phyloP scores from a whole-genome alignment of 129 eudicot genomes.

The Flaveria brownii region DNA sequence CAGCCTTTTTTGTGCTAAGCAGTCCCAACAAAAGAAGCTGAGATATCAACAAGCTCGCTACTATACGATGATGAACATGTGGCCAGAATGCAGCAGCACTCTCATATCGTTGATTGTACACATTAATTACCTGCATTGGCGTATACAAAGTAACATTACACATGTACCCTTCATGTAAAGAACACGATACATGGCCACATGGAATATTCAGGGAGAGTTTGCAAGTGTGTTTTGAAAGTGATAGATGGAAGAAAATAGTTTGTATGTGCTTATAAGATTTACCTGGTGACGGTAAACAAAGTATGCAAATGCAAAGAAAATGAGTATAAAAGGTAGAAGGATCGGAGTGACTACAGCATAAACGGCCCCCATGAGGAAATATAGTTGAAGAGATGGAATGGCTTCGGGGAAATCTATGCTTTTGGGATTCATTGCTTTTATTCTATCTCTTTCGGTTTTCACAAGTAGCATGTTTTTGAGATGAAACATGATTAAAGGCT shows the following conservation, averaged over 20 bases:
- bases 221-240: background rate
- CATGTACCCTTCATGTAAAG: background rate
- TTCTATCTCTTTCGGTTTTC: slow-evolving; percentile 81
- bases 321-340: slow-evolving; percentile 79
- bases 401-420: slow-evolving; percentile 83
- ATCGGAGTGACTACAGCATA: slow-evolving; percentile 87
- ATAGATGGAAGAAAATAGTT: background rate
- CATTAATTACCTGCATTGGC: slow-evolving; percentile 66
- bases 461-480: slow-evolving; percentile 78
- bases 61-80: slow-evolving; percentile 80
- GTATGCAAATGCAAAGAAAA: slow-evolving; percentile 85
- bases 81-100: slow-evolving; percentile 97
- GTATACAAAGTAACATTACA: slow-evolving; percentile 9
- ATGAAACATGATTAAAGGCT: slow-evolving; percentile 78
- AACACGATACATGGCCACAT: background rate
- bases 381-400: slow-evolving; percentile 82
- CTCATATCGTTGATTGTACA: slow-evolving; percentile 84
- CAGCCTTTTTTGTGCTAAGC: slow-evolving; percentile 86
- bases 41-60: slow-evolving; percentile 85
- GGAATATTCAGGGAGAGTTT: background rate
- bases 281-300: slow-evolving; percentile 98
- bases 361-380: slow-evolving; percentile 82
- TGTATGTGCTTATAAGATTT: slow-evolving; percentile 6
- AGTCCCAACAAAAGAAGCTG: slow-evolving; percentile 85
- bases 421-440: slow-evolving; percentile 76